Evolutionary conservation across 768 basidiomycete species (phyloP).

Genomic region (Leucosporidium scottii): DNA sequence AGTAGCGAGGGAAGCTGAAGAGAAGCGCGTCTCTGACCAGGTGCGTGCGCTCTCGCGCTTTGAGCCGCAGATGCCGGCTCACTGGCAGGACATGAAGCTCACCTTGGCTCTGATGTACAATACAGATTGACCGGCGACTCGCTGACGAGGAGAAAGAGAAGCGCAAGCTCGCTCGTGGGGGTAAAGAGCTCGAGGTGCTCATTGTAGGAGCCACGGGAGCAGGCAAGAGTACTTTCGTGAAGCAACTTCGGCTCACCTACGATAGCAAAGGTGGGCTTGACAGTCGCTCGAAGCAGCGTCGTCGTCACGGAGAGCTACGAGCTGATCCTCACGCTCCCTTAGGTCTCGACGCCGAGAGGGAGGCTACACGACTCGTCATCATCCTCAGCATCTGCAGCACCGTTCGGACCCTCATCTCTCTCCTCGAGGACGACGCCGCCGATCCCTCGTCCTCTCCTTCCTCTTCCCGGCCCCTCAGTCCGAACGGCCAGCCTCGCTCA

Average conservation of each 20-base stretch:
- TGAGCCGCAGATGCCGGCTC: too few relatives aligned
- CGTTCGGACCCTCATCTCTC: neutral
- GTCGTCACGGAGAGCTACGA: too few relatives aligned
- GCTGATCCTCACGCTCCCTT: too few relatives aligned
- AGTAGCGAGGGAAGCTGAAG: too few relatives aligned
- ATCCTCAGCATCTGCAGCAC: constrained; percentile 1
- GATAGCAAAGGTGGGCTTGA: neutral
- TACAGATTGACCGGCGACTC: neutral
- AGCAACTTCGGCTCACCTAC: neutral
- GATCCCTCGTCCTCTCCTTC: neutral
- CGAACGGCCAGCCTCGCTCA: neutral
- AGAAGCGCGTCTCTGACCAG: too few relatives aligned
- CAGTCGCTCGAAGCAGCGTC: too few relatives aligned
- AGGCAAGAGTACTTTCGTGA: constrained; percentile 3
- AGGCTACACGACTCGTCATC: constrained; percentile 2
- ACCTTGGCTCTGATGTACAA: neutral
- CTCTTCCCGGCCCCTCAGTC: neutral
- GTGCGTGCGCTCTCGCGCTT: too few relatives aligned
- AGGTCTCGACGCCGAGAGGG: constrained; percentile 2
- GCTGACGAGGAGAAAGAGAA: neutral
- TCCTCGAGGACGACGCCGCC: constrained; percentile 4
- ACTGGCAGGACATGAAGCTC: too few relatives aligned
- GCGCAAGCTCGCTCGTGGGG: neutral
- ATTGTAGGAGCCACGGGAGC: constrained; percentile 2
- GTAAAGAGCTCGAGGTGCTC: neutral